These are phyloP conservation scores for Alternaria sp. DNA, from an alignment of 2,329 filamentous ascomycete species.

Conservation along the genomic window DNA sequence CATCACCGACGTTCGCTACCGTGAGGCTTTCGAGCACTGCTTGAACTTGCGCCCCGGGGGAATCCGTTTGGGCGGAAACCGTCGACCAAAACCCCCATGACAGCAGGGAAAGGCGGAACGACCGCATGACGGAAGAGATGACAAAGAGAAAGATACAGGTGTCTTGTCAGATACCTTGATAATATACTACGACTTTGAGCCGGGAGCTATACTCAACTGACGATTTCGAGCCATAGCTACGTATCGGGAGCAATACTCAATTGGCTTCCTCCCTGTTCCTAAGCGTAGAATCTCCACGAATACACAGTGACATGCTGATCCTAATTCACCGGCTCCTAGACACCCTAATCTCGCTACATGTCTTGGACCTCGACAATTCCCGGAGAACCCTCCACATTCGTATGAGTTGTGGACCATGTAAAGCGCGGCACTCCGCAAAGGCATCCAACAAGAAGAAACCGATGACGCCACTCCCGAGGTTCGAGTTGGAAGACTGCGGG, in stretches of 20 bases:
- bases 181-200: conserved; percentile 5
- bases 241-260: conserved; percentile 5
- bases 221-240: not conserved
- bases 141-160: not conserved
- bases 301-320: conserved; percentile 3
- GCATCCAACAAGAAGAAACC: conserved; percentile 1
- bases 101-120: conserved; percentile 10
- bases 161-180: not conserved
- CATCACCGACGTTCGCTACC: conserved; percentile 49
- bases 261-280: conserved; percentile 1
- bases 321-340: not conserved
- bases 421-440: not conserved
- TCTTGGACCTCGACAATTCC: not conserved
- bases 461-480: conserved; percentile 11
- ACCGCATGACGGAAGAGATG: conserved; percentile 19
- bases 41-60: conserved; percentile 10
- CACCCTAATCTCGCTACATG: not conserved
- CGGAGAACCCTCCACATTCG: conserved; percentile 8
- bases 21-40: conserved; percentile 26
- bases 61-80: conserved; percentile 10
- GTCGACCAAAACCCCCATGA: conserved; percentile 17
- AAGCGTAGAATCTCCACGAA: conserved; percentile 18
- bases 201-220: conserved; percentile 6
- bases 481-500: conserved; percentile 6
- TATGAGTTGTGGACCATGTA: not conserved